Base-by-base conservation (phyloP, 2,329 filamentous ascomycete species). In the Fusarium clavum region DNA sequence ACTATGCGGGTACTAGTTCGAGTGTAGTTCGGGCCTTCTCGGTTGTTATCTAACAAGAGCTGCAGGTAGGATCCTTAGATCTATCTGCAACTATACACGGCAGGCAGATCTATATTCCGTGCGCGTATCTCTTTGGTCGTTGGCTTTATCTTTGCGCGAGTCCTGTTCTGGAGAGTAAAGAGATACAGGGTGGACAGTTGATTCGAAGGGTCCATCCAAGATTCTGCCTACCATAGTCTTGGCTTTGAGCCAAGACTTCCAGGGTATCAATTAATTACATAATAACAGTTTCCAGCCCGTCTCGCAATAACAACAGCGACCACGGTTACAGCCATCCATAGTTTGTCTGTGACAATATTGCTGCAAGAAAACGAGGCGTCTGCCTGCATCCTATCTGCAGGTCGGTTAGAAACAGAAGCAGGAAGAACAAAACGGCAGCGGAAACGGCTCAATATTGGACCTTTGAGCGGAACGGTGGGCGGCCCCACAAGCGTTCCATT, bases 21-120 rank as follows among this genome's bases (percentile, higher is more conserved):
- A 14, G 25, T 58, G 53, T n/a, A 8, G 43, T 52, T 71, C 69
- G 64, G 69, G 69, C 66, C 61, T 71, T 71, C 32, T 71, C 69
- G 69, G 69, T 53, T 45, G 27, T 55, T 53, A 53, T 69, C 46
- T 52, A 45, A 25, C n/a, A 47, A 30, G 9, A 56, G 44, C 25
- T 59, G 46, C 64, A 69, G 25, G 32, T 22, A 38, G n/a, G 14
- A 47, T 53, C 14, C 30, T 40, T 49, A 57, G 61, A 58, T 58
- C 30, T 58, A 46, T 51, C 18, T 61, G 20, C 3, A 16, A 22
- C 32, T 25, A 16, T 7, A n/a, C 30, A 56, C 29, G 41, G 29
- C 16, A 27, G 16, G 22, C 13, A 40, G 40, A 59, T 64, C 40
- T 38, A 29, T 60, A 29, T 18, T 44, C 9, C 14, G 27, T 57